These are phyloP conservation scores for Neurospora tetrasperma DNA, from an alignment of 495 filamentous ascomycete species.

Conservation along the genomic window DNA sequence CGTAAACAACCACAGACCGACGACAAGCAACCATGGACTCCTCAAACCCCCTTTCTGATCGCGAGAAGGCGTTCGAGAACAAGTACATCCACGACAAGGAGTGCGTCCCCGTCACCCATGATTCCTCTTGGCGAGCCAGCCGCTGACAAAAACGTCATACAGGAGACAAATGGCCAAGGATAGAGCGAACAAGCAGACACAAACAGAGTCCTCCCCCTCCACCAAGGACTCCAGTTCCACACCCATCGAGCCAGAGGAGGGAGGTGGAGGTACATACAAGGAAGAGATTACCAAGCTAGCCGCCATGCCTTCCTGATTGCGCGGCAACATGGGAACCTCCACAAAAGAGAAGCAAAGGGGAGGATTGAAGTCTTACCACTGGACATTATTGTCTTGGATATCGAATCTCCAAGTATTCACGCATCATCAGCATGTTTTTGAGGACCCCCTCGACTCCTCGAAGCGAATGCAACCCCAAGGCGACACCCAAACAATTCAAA, in stretches of 20 bases:
- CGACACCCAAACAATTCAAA: neutral
- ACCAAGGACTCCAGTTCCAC: neutral
- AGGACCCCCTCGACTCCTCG: neutral
- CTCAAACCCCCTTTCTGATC: constrained; percentile 19
- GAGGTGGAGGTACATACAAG: neutral
- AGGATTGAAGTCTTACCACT: neutral
- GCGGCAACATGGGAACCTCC: too few species aligned
- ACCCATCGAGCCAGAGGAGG: neutral
- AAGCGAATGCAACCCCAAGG: neutral
- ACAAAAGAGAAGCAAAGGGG: too few species aligned
- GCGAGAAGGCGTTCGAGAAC: constrained; percentile 25
- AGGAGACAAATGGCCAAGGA: constrained; percentile 18
- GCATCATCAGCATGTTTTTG: neutral
- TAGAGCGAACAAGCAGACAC: constrained; percentile 7
- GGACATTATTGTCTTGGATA: neutral
- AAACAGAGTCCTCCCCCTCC: neutral
- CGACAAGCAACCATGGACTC: constrained; percentile 11
- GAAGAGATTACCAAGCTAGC: neutral
- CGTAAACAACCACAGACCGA: neutral
- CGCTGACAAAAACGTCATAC: neutral
- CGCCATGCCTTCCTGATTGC: neutral
- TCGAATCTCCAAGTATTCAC: neutral
- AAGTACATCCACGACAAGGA: constrained; percentile 25
- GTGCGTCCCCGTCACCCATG: constrained; percentile 2
- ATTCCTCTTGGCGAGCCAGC: neutral